Base-by-base conservation (phyloP, 345 rosid species). In the Luvunga scandens region DNA sequence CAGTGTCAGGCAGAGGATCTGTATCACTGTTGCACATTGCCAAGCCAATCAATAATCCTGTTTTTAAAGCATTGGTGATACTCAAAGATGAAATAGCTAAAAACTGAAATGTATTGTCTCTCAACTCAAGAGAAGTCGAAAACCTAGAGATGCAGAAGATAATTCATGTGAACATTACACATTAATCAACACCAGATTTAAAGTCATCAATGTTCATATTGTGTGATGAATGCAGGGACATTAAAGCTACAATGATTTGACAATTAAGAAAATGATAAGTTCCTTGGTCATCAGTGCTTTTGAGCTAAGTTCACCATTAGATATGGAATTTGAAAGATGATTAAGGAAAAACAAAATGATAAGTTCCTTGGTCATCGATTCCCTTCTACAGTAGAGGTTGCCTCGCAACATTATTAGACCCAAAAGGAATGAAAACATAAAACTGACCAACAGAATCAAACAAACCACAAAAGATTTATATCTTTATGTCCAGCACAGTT, bases 1-100 rank as follows among this genome's bases (percentile, higher is more conserved):
- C 99, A 63, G 96, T 85, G 78, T 95, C 97, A 42, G 99, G 98
- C 77, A 95, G 97, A 72, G 98, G 99, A 79, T 79, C 16, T 9
- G 94, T 81, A 27, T 86, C 85, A 69, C 99, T 95, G 91, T 80
- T 78, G 75, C 84, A 81, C 36, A 84, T 63, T 1, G 71, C 48
- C 78, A 83, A 81, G 77, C 70, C 72, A 80, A 81, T 74, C 74
- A 30, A 66, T 72, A 64, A 61, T 70, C 69, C 67, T 64, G 28
- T 72, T 71, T 63, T 48, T 31, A 67, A 59, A 30, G 64, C 14
- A 42, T 8, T 24, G 56, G 69, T 25, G 55, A 42, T 27, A 45
- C 60, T 64, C 18, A 65, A 82, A 78, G 69, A 66, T 19, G 28
- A 76, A 59, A 61, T 61, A 57, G 65, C 60, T 59, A 65, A 61